Percentiles rank a stretch among this genome's conserved stretches.
phyloP scores from a whole-genome alignment of 2,329 filamentous ascomycete species.

The Fusarium mundagurra region DNA sequence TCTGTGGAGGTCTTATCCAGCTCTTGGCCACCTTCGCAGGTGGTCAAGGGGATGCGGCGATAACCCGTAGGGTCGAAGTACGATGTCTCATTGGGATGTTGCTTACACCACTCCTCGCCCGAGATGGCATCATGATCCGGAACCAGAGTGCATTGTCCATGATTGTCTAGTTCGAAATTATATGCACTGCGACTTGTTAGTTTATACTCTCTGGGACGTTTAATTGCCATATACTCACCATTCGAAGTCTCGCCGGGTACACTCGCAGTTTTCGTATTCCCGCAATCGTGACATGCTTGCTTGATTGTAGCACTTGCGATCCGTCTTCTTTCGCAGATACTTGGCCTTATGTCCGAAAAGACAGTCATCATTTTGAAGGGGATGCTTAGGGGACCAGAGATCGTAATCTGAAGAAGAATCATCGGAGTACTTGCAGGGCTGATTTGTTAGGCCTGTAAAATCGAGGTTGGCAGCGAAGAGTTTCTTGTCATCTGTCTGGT shows the following conservation, averaged over 20 bases:
- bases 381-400: constrained; percentile 88
- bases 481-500: constrained; percentile 63
- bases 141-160: constrained; percentile 82
- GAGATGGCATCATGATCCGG: constrained; percentile 72
- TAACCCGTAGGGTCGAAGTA: constrained; percentile 90
- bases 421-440: constrained; percentile 76
- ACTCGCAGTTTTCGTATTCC: constrained; percentile 81
- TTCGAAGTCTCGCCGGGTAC: constrained; percentile 88
- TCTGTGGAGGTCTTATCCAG: constrained; percentile 71
- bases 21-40: constrained; percentile 80
- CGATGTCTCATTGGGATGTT: constrained; percentile 74
- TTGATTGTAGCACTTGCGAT: constrained; percentile 83
- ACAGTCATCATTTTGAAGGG: constrained; percentile 79
- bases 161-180: constrained; percentile 85
- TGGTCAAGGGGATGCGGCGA: constrained; percentile 88
- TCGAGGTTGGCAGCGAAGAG: constrained; percentile 85
- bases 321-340: constrained; percentile 90
- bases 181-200: constrained; percentile 73
- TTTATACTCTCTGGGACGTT: background rate
- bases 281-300: constrained; percentile 76
- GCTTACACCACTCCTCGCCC: constrained; percentile 61
- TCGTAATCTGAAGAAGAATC: constrained; percentile 74
- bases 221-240: constrained; percentile 68
- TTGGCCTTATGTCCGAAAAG: constrained; percentile 91
- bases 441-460: constrained; percentile 82